Percentiles rank a stretch among this genome's conserved stretches.
phyloP scores from a whole-genome alignment of 805 yeast genomes.

The Ogataea angusta region DNA sequence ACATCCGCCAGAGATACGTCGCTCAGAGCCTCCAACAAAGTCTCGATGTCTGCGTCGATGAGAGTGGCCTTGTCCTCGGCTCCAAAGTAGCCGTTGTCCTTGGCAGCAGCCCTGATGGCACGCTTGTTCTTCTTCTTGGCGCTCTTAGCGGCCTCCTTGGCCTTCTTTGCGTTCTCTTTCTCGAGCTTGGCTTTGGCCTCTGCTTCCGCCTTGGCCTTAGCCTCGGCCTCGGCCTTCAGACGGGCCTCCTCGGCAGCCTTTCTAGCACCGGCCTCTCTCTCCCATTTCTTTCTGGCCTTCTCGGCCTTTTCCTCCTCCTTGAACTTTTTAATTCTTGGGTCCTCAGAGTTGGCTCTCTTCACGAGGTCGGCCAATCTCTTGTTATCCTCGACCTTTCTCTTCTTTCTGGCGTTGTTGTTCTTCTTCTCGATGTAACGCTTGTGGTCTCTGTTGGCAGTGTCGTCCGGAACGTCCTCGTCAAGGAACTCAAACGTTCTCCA shows the following conservation, averaged over 20 bases:
- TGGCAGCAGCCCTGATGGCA: constrained; percentile 67
- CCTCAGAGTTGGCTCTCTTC: constrained; percentile 83
- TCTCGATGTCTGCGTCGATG: constrained; percentile 77
- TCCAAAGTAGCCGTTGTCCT: constrained; percentile 83
- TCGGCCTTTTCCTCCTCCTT: constrained; percentile 93
- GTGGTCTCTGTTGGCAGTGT: constrained; percentile 98
- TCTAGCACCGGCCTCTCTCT: constrained; percentile 95
- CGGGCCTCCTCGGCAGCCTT: constrained; percentile 92
- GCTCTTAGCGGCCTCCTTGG: constrained; percentile 94
- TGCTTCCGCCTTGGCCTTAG: constrained; percentile 70
- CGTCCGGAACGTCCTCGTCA: constrained; percentile 99
- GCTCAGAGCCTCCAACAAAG: constrained; percentile 73
- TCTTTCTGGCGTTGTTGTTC: constrained; percentile 93
- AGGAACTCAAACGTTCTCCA: constrained; percentile 98
- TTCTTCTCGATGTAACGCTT: constrained; percentile 98
- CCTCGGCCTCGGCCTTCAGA: constrained; percentile 84
- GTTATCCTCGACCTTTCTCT: constrained; percentile 96
- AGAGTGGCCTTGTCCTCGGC: constrained; percentile 63
- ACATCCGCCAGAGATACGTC: constrained; percentile 75
- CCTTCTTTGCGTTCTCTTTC: constrained; percentile 64
- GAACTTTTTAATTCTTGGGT: constrained; percentile 91
- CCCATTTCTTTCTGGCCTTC: constrained; percentile 95
- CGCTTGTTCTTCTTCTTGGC: constrained; percentile 85
- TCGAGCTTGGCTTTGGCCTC: constrained; percentile 65
- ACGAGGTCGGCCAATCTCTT: constrained; percentile 82